Evolutionary conservation across 2,329 filamentous ascomycete species (phyloP), one percentile per base, ranked within the genome.

Genomic region (Cladosporium sp.): DNA sequence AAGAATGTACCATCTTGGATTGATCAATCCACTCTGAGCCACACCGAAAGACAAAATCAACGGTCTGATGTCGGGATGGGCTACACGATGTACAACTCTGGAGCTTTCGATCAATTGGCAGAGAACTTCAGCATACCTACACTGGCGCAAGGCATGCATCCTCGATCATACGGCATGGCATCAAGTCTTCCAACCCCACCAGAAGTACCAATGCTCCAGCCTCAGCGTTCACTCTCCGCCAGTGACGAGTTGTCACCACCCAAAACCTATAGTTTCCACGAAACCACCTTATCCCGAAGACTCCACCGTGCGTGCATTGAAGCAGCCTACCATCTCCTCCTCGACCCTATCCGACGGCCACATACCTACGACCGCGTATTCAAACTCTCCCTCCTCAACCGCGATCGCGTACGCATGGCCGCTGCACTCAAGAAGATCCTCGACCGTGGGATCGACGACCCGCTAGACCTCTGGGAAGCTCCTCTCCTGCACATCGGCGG

Each of bases 401-500:
- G 60, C 20, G 60, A 63, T 45, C 57, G 61, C 2, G 30, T 57
- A 2, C 66, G 64, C 45, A 67, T 61, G 52, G 66, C 28, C 64
- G 40, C 52, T 61, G 6, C 72, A 66, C 76, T 82, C 58, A 72
- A 69, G 54, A 52, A 64, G 3, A 64, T 78, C 5, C 67, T 83
- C 6, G 67, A 69, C 7, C 70, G 74, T 5, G 68, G 68, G 8
- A 66, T 72, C 2, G 64, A 70, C 61, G 80, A 82, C n/a, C 75
- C 81, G 0, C 74, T 92, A 1, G 80, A 84, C 58, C 58, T 82
- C 56, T 86, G 82, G 77, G 75, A 77, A 3, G 78, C 81, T 5
- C 86, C 88, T 0, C 86, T 88, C 55, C 79, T 86, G 30, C 79
- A 86, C 61, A 76, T 91, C 30, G 88, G 88, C 1, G 86, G 86